Percentiles rank a stretch among this genome's conserved stretches.
phyloP scores from a whole-genome alignment of 495 filamentous ascomycete species.

The Xylaria cubensis region DNA sequence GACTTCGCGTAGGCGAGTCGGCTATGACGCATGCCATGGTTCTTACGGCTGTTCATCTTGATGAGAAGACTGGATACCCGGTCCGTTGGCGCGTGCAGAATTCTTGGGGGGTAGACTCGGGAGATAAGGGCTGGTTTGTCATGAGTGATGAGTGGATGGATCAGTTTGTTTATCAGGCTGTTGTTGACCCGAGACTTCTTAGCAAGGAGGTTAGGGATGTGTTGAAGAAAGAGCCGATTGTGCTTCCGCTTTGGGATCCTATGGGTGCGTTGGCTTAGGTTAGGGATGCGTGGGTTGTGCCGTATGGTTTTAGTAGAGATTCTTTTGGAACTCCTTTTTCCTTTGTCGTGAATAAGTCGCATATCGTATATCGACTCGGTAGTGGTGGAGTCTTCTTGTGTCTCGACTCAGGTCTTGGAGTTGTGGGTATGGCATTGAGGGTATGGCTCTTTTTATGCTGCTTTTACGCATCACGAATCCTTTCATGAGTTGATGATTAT shows the following conservation, averaged over 20 bases:
- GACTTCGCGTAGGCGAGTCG: constrained; percentile 73
- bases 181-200: constrained; percentile 78
- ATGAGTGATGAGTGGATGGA: constrained; percentile 90
- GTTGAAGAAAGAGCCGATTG: constrained; percentile 68
- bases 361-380: no score
- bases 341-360: not conserved
- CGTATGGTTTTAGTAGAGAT: not conserved
- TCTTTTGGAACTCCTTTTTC: not conserved
- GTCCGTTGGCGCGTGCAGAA: constrained; percentile 88
- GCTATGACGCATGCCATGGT: constrained; percentile 94
- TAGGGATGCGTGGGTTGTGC: not conserved
- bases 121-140: constrained; percentile 81
- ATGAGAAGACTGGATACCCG: constrained; percentile 59
- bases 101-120: constrained; percentile 71
- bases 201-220: constrained; percentile 69
- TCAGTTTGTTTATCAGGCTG: constrained; percentile 85
- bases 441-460: not conserved
- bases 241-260: constrained; percentile 84
- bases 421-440: not conserved
- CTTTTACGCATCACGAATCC: constrained; percentile 7
- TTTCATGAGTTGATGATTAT: not conserved
- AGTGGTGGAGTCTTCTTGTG: no score
- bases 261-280: constrained; percentile 79
- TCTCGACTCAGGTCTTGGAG: not conserved
- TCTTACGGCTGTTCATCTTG: constrained; percentile 78